Evolutionary conservation across 306 rosid species (phyloP).

Genomic region (Fagus crenata): DNA sequence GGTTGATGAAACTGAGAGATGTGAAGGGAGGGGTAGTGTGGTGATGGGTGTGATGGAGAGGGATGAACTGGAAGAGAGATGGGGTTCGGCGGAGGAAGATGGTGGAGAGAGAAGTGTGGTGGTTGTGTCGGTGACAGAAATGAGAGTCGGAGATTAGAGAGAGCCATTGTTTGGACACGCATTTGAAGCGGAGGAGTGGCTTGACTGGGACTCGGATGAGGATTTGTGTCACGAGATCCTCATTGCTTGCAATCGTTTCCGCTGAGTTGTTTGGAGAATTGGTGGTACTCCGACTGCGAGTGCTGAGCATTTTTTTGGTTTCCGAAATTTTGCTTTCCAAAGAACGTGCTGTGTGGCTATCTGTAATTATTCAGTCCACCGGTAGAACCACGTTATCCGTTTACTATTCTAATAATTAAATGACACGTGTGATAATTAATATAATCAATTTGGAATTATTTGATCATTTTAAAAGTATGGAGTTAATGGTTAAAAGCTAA

Average conservation of each 20-base stretch:
- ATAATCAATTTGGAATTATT: too few relatives aligned
- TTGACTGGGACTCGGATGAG: conserved; percentile 23
- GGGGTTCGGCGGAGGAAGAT: conserved; percentile 19
- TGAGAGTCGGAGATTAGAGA: conserved; percentile 19
- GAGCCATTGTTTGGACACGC: conserved; percentile 28
- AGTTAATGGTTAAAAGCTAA: too few relatives aligned
- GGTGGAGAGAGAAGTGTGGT: conserved; percentile 22
- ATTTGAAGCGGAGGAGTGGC: conserved; percentile 31
- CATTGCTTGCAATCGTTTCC: conserved; percentile 6
- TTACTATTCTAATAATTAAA: too few relatives aligned
- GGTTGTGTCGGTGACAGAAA: conserved; percentile 24
- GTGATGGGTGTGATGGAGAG: not conserved
- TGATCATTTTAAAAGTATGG: too few relatives aligned
- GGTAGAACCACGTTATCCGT: too few relatives aligned
- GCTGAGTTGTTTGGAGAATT: not conserved
- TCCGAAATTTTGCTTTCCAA: not conserved
- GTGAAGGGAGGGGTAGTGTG: conserved; percentile 5
- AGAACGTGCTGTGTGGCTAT: not conserved
- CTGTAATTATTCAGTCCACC: too few relatives aligned
- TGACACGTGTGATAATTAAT: too few relatives aligned
- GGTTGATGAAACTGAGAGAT: conserved; percentile 16
- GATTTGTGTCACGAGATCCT: conserved; percentile 20
- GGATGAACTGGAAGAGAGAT: not conserved
- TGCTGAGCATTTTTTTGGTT: not conserved
- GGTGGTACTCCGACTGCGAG: not conserved